A percentile compares a stretch with the other conserved stretches of the same genome.
Conservation (phyloP, 2,329 filamentous ascomycete species). For the Boeremia lycopersici region DNA sequence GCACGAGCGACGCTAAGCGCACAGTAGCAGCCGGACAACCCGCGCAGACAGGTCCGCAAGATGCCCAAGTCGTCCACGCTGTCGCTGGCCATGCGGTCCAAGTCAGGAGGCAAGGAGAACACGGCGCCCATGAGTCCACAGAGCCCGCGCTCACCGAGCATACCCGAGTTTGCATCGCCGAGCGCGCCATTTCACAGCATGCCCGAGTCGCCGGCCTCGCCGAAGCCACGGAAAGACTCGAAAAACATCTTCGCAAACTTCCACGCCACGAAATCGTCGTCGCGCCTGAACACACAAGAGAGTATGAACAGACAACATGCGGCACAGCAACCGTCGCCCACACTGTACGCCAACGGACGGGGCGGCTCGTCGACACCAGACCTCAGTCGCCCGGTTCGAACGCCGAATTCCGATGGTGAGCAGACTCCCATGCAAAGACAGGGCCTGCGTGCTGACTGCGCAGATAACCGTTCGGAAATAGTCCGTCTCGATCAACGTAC, state of each 20-base stretch:
- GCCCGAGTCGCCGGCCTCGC: constrained; percentile 43
- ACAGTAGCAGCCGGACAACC: constrained; percentile 30
- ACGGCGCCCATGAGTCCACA: constrained; percentile 41
- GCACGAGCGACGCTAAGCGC: constrained; percentile 27
- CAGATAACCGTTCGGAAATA: constrained; percentile 43
- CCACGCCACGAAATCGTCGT: constrained; percentile 55
- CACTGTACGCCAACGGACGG: constrained; percentile 50
- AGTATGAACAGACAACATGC: constrained; percentile 41
- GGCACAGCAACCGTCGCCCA: constrained; percentile 40
- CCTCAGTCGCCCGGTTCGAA: constrained; percentile 47
- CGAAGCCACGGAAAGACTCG: constrained; percentile 47
- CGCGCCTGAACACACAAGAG: constrained; percentile 47
- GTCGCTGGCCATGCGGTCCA: constrained; percentile 45
- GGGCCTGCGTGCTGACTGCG: constrained; percentile 13
- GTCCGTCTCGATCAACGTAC: constrained; percentile 35
- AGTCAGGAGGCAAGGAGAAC: constrained; percentile 34
- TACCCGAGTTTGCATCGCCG: constrained; percentile 38
- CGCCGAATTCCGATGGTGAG: constrained; percentile 46
- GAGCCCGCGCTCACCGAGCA: constrained; percentile 41
- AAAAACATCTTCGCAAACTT: constrained; percentile 56
- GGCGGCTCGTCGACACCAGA: constrained; percentile 57
- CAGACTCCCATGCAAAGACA: background rate
- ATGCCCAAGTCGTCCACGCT: constrained; percentile 49
- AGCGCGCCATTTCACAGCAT: constrained; percentile 38
- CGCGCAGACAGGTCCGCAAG: constrained; percentile 40